A percentile compares a stretch with the other conserved stretches of the same genome.
Conservation (phyloP, 2,329 filamentous ascomycete genomes). For the Sphaerulina vaccinii region DNA sequence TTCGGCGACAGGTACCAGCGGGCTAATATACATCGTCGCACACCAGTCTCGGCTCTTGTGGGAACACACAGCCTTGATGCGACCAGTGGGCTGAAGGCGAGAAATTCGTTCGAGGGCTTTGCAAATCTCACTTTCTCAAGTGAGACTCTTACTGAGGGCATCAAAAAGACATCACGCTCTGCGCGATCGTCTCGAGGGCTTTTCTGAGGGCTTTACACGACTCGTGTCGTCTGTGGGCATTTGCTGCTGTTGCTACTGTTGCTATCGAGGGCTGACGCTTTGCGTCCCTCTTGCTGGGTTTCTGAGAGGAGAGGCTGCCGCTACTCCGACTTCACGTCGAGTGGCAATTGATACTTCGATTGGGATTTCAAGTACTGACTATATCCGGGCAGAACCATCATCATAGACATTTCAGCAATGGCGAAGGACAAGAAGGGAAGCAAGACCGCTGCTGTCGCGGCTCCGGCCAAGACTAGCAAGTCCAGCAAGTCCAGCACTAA, state of each 20-base stretch:
- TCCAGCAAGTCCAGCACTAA: constrained; percentile 49
- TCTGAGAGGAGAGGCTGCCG: constrained; percentile 37
- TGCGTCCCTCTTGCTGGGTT: constrained; percentile 38
- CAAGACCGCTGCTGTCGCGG: constrained; percentile 34
- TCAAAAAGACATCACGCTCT: constrained; percentile 27
- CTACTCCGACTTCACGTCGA: constrained; percentile 15
- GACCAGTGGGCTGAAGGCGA: constrained; percentile 43
- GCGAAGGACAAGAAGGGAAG: constrained; percentile 47
- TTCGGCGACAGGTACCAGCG: constrained; percentile 27
- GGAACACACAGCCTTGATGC: constrained; percentile 50
- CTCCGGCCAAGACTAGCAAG: constrained; percentile 31
- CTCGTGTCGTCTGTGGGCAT: constrained; percentile 36
- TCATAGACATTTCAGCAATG: constrained; percentile 40
- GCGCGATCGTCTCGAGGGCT: constrained; percentile 34
- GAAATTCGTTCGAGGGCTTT: constrained; percentile 43
- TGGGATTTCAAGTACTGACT: constrained; percentile 30
- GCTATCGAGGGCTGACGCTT: constrained; percentile 40
- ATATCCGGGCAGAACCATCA: constrained; percentile 26
- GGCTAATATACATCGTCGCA: constrained; percentile 30
- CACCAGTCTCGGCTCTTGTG: constrained; percentile 49
- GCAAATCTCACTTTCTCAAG: constrained; percentile 26
- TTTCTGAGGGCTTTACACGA: constrained; percentile 37
- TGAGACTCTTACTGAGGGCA: constrained; percentile 37
- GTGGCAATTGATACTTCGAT: constrained; percentile 17
- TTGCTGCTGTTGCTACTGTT: constrained; percentile 37